Evolutionary conservation across 139 green algal genomes (phyloP).

Genomic region (Pseudopediastrum boryanum): DNA sequence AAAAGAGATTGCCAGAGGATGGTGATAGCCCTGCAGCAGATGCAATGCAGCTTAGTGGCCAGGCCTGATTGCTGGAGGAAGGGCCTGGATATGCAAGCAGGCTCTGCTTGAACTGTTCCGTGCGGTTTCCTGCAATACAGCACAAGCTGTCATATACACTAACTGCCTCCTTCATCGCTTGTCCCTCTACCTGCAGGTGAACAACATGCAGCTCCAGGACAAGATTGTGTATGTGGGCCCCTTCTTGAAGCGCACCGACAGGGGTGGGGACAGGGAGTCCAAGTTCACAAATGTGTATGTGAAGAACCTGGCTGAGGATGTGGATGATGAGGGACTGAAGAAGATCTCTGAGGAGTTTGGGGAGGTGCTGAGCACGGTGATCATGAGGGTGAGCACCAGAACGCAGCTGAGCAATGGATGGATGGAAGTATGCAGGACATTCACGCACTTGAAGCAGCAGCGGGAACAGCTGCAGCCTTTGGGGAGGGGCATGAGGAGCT

Average conservation of each 20-base stretch:
- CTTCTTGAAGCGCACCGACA: conserved; percentile 82
- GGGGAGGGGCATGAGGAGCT: too few relatives aligned
- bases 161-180: neutral
- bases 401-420: neutral
- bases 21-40: too few relatives aligned
- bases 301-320: conserved; percentile 84
- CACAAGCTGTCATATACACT: too few relatives aligned
- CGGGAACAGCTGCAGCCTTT: neutral
- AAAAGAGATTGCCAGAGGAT: too few relatives aligned
- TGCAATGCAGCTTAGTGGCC: too few relatives aligned
- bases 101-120: too few relatives aligned
- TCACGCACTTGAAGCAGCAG: neutral
- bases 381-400: conserved; percentile 71
- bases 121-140: too few relatives aligned
- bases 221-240: conserved; percentile 83
- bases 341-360: conserved; percentile 78
- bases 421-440: neutral
- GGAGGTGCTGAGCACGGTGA: conserved; percentile 66
- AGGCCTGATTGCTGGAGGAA: too few relatives aligned
- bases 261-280: conserved; percentile 56
- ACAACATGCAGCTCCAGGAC: conserved; percentile 68
- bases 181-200: conserved; percentile 36
- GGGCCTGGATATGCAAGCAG: too few relatives aligned
- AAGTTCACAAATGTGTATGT: conserved; percentile 93
- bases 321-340: conserved; percentile 71